Evolutionary conservation across 352 stramenopile species (phyloP), one percentile per base, ranked within the genome.

Genomic region (Halophytophthora batemanensis): DNA sequence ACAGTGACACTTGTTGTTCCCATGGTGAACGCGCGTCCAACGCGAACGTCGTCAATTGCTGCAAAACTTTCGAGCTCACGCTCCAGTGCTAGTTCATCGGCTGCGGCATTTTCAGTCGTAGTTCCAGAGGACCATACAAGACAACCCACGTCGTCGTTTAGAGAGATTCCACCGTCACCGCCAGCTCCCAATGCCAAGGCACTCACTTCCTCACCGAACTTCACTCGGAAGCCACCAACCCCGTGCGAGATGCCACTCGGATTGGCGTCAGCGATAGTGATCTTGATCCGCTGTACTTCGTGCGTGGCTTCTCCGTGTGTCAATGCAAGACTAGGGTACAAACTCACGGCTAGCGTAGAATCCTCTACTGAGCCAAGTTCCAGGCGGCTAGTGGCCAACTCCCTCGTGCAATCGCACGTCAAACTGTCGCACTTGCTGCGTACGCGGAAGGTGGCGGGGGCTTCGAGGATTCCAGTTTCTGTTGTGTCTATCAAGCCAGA

Each of bases 121-220:
- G 54, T 17, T 0, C 84, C 82, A 2, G 80, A 91, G 0, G 78
- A 77, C 84, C 82, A 95, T 18, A 91, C 53, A 3, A 95, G 39
- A 48, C 84, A 95, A 0, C 84, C 84, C 7, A 88, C 66, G 39
- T 92, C 76, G 38, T 89, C 74, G 22, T 93, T 93, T 1, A 92
- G 36, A 6, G 82, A 91, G 11, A 38, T 14, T 2, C 81, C 82
- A 15, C 74, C 72, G 35, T 95, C 75, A 25, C 84, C 82, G 8
- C 84, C 82, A 3, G 50, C 37, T 5, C 85, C 74, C 4, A 90
- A 69, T 8, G 92, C 95, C 7, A 72, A 77, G 2, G 87, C 76
- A 12, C 84, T 97, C 10, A 78, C 93, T 61, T 97, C 90, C 17
- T 86, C 74, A 6, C 88, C 90, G 42, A 98, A 98, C 21, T 77